phyloP scores from a whole-genome alignment of 2,329 filamentous ascomycete genomes.

The Epichloe festucae region DNA sequence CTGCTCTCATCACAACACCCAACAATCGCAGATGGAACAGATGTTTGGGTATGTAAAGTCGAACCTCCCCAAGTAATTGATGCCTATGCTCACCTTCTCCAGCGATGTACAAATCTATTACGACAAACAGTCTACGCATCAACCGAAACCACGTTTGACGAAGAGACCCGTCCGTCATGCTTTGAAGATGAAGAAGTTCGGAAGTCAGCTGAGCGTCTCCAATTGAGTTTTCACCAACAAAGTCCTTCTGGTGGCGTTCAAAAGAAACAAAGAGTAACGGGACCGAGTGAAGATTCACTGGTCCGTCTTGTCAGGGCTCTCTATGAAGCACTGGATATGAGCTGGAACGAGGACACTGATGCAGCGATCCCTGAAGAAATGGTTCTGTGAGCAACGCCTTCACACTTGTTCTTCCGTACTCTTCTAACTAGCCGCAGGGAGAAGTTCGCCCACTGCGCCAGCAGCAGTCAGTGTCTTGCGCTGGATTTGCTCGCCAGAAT shows the following conservation, averaged over 20 bases:
- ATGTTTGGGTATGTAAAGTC: conserved; percentile 26
- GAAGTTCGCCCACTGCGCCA: conserved; percentile 32
- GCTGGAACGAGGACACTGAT: conserved; percentile 6
- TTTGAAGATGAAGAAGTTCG: conserved; percentile 18
- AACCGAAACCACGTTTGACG: conserved; percentile 11
- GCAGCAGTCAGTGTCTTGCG: conserved; percentile 36
- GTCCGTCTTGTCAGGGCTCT: conserved; percentile 11
- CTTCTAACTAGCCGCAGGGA: conserved; percentile 17
- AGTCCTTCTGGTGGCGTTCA: conserved; percentile 6
- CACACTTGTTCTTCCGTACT: not conserved
- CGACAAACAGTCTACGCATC: conserved; percentile 13
- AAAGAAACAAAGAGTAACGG: conserved; percentile 19
- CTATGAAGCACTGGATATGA: conserved; percentile 17
- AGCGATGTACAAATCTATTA: conserved; percentile 20
- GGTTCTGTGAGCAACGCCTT: conserved; percentile 31
- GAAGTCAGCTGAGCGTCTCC: conserved; percentile 16
- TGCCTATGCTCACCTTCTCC: conserved; percentile 9
- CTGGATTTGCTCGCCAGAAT: conserved; percentile 43
- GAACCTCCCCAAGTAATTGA: not conserved
- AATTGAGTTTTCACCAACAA: conserved; percentile 13
- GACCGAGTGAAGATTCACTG: conserved; percentile 10
- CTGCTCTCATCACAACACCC: conserved; percentile 21
- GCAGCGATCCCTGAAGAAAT: conserved; percentile 21
- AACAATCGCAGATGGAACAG: conserved; percentile 20
- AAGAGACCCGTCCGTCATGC: conserved; percentile 15